Conservation (phyloP, 2,329 filamentous ascomycete species). For the Monosporascus cannonballus region DNA sequence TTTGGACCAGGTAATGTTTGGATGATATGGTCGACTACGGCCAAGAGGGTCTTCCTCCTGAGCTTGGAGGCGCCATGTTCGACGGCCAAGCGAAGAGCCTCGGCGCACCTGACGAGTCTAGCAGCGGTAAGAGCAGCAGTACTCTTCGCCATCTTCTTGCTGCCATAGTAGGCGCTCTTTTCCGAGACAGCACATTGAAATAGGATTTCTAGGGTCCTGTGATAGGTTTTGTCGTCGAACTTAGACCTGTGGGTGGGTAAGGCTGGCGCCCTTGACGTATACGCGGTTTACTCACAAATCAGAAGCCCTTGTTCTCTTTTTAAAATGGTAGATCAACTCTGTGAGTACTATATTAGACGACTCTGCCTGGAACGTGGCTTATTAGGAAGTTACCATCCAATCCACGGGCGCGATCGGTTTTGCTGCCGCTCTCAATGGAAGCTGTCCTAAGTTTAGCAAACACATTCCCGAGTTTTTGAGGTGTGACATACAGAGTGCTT, state of each 20-base stretch:
- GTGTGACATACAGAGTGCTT: not conserved
- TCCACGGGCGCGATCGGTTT: slow-evolving; percentile 17
- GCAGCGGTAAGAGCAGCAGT: slow-evolving; percentile 36
- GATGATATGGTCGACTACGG: slow-evolving; percentile 74
- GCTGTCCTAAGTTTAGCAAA: slow-evolving; percentile 13
- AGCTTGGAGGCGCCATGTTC: slow-evolving; percentile 63
- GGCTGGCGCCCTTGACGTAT: not conserved
- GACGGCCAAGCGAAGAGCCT: slow-evolving; percentile 65
- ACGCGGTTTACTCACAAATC: slow-evolving; percentile 15
- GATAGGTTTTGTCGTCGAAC: slow-evolving; percentile 72
- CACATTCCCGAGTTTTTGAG: not conserved
- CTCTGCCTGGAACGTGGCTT: not conserved
- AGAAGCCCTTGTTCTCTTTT: slow-evolving; percentile 18
- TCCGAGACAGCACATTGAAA: slow-evolving; percentile 66
- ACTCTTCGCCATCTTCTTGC: slow-evolving; percentile 39
- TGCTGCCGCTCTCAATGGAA: slow-evolving; percentile 19
- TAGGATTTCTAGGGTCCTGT: slow-evolving; percentile 73
- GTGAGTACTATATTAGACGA: slow-evolving; percentile 2
- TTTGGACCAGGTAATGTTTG: slow-evolving; percentile 61
- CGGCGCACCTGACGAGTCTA: slow-evolving; percentile 63
- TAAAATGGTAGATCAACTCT: slow-evolving; percentile 26
- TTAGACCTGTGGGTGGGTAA: slow-evolving; percentile 12
- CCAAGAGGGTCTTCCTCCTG: slow-evolving; percentile 70
- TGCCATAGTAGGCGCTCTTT: slow-evolving; percentile 56
- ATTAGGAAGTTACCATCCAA: slow-evolving; percentile 18